phyloP scores from a whole-genome alignment of 495 filamentous ascomycete species.

The Penicillium robsamsonii region DNA sequence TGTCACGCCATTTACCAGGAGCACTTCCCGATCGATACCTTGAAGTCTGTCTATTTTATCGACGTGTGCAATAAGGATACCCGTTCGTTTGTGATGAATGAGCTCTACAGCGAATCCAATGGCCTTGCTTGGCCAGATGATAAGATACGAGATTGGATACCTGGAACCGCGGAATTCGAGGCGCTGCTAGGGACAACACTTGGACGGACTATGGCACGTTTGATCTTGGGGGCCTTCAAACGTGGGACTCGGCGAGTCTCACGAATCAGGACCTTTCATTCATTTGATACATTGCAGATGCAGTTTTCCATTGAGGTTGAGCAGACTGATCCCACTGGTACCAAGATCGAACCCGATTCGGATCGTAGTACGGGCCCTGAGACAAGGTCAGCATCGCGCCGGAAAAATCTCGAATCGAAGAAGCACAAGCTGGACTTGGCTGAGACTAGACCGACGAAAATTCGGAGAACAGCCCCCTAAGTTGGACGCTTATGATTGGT shows the following conservation, averaged over 20 bases:
- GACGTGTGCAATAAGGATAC: conserved; percentile 5
- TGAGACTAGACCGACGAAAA: neutral
- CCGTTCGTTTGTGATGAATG: neutral
- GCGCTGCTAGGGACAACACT: conserved; percentile 2
- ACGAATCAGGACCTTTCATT: neutral
- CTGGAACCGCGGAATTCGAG: conserved; percentile 1
- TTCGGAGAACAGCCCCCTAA: neutral
- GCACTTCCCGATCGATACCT: neutral
- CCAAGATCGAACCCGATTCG: neutral
- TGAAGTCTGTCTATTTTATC: neutral
- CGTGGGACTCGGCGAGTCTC: conserved; percentile 6
- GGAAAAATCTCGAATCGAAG: neutral
- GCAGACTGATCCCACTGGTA: neutral
- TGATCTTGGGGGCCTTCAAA: conserved; percentile 6
- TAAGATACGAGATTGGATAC: neutral
- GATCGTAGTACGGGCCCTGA: neutral
- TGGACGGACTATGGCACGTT: neutral
- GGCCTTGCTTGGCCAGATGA: neutral
- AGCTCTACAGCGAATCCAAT: neutral
- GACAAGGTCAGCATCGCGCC: neutral
- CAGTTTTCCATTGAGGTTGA: conserved; percentile 5
- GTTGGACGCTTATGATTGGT: neutral
- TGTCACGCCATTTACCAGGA: neutral
- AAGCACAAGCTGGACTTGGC: neutral
- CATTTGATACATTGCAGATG: neutral